Conservation (phyloP, 148 eudicot genomes). For the Nepenthes mirabilis region DNA sequence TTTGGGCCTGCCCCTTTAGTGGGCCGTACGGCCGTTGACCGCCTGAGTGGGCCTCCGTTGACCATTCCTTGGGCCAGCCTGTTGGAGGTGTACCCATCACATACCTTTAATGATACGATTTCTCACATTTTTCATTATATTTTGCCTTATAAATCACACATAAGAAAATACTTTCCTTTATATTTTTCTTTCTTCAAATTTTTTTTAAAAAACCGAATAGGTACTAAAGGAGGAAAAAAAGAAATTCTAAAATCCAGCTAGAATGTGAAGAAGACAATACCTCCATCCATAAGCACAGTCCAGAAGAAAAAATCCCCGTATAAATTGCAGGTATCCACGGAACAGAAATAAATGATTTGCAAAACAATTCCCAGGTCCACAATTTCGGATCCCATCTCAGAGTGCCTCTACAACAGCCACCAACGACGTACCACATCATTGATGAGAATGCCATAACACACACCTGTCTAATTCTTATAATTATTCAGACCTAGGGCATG, state of each 20-base stretch:
- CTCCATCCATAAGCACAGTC: constrained; percentile 69
- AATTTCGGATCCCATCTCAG: constrained; percentile 17
- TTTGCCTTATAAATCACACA: too few species aligned
- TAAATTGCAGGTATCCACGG: constrained; percentile 77
- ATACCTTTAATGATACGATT: too few species aligned
- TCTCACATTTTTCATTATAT: too few species aligned
- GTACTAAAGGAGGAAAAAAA: background rate
- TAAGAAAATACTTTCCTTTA: too few species aligned
- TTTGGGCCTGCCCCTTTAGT: too few species aligned
- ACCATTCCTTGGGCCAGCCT: too few species aligned
- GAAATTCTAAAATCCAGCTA: background rate
- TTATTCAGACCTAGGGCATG: constrained; percentile 3
- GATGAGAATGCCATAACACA: constrained; percentile 46
- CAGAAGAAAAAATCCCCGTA: constrained; percentile 53
- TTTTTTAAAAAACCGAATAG: background rate
- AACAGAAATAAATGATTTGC: constrained; percentile 27
- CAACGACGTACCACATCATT: constrained; percentile 35
- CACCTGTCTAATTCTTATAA: constrained; percentile 21
- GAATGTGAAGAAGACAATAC: constrained; percentile 15
- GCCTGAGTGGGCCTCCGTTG: too few species aligned
- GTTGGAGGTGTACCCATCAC: too few species aligned
- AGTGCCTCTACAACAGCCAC: constrained; percentile 20
- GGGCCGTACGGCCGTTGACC: too few species aligned
- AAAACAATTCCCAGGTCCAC: constrained; percentile 35
- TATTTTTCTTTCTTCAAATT: too few species aligned